phyloP scores from a whole-genome alignment of 306 rosid genomes.

The Coriaria nepalensis region DNA sequence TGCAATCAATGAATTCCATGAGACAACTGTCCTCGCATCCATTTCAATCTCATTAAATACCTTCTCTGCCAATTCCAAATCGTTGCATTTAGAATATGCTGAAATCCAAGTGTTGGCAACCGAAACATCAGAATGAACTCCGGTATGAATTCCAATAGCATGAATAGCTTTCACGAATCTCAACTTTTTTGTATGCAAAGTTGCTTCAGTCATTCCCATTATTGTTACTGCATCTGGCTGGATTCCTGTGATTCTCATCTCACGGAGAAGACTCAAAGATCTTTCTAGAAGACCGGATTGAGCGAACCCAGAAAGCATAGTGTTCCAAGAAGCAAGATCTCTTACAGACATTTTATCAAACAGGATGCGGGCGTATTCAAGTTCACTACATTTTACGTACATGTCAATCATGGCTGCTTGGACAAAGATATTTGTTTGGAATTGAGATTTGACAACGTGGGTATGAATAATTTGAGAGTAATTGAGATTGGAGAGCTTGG shows the following conservation, averaged over 20 bases:
- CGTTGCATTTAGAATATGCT: conserved; percentile 50
- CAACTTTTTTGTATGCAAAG: conserved; percentile 18
- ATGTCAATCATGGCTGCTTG: conserved; percentile 39
- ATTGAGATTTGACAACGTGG: conserved; percentile 33
- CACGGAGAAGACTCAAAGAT: conserved; percentile 21
- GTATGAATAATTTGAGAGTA: conserved; percentile 32
- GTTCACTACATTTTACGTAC: conserved; percentile 31
- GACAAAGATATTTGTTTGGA: conserved; percentile 26
- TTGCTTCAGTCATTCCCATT: conserved; percentile 30
- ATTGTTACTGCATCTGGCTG: conserved; percentile 38
- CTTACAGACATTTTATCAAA: conserved; percentile 39
- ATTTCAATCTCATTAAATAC: conserved; percentile 30
- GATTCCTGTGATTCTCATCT: conserved; percentile 38
- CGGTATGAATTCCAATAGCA: conserved; percentile 37
- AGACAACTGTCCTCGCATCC: conserved; percentile 40
- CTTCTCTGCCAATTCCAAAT: conserved; percentile 27
- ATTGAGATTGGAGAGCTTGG: conserved; percentile 22
- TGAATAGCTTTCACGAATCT: conserved; percentile 31
- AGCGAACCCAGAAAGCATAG: conserved; percentile 45
- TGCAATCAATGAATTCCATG: conserved; percentile 61
- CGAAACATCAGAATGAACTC: conserved; percentile 29
- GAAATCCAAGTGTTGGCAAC: conserved; percentile 51
- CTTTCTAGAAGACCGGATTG: conserved; percentile 23
- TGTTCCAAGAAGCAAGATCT: conserved; percentile 50
- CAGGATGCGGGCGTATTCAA: conserved; percentile 28